Evolutionary conservation across 78 protist genomes (phyloP), one percentile per base, ranked within the genome.

Genomic region (Cavenderia fasciculata): DNA sequence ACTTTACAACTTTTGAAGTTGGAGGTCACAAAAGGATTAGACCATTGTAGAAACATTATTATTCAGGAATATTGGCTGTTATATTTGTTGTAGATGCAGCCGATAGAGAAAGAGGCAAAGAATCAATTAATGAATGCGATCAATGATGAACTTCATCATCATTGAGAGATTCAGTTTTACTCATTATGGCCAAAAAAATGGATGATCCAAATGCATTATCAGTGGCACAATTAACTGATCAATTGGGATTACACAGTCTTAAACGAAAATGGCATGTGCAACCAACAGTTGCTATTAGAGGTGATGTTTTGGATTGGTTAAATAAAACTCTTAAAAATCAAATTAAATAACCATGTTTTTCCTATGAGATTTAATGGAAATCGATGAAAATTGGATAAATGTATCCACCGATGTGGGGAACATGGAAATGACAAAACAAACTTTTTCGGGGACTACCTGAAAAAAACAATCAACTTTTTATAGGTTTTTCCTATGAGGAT

Each of bases 11-110:
- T n/a, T 92, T 94, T 84, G 92, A 97, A 47, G 94, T 96, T 19
- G 98, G 98, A 0, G 99, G 99, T 1, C 98, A 95, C 74, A 95
- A 95, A 88, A 94, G 86, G 46, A 95, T 98, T 61, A 86, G 98
- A 7, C 82, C 94, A 10, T 61, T 96, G 18, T 98, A 98, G 99
- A 51, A 68, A 16, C 96, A 95, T 74, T 97, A 97, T 94, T 95
- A 85, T 86, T 89, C 93, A 49, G 87, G 92, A 44, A 84, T 96
- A 5, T 79, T 85, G 10, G 99, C 96, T 11, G 77, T 97, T 29
- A 96, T 98, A 88, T 97, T 94, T 54, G 99, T 98, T 8, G 92
- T 98, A 21, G 99, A 98, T 85, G 70, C 97, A 21, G 82, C 90
- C 33, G 98, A 97, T 40, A 69, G 87, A n/a, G 96, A 94, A 40